These are phyloP conservation scores for Pythium vanterpoolii DNA, from an alignment of 352 stramenopile genomes.

Conservation along the genomic window DNA sequence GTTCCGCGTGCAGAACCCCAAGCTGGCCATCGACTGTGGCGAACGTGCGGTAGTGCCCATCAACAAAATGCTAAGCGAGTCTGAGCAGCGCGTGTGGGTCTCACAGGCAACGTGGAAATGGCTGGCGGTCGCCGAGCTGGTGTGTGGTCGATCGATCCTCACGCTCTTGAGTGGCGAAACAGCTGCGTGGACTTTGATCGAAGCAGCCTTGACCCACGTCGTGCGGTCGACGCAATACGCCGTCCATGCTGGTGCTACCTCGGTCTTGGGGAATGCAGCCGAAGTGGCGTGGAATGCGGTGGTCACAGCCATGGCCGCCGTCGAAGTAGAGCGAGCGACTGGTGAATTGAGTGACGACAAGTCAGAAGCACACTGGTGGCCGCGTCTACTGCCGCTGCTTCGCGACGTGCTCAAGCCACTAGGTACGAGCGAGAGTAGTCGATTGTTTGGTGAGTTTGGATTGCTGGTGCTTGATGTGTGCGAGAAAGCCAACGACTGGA, in stretches of 20 bases:
- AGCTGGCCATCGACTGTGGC: constrained; percentile 54
- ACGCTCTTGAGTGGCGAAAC: constrained; percentile 38
- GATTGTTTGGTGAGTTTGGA: constrained; percentile 52
- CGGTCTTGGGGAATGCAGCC: constrained; percentile 43
- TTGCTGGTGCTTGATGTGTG: constrained; percentile 51
- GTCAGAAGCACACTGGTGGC: constrained; percentile 3
- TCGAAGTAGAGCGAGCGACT: constrained; percentile 16
- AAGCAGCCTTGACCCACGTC: constrained; percentile 53
- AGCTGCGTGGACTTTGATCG: constrained; percentile 42
- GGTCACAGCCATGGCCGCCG: constrained; percentile 29
- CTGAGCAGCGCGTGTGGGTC: constrained; percentile 24
- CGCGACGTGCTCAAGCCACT: constrained; percentile 10
- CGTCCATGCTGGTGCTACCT: constrained; percentile 17
- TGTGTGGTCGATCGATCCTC: constrained; percentile 56
- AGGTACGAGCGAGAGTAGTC: not conserved
- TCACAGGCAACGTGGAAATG: constrained; percentile 49
- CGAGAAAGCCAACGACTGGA: constrained; percentile 49
- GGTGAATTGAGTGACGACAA: constrained; percentile 8
- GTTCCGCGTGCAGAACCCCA: constrained; percentile 45
- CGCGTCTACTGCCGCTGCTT: constrained; percentile 5
- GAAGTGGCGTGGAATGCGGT: constrained; percentile 82
- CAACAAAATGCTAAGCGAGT: constrained; percentile 18
- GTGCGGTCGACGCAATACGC: constrained; percentile 45
- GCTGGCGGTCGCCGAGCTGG: constrained; percentile 60
- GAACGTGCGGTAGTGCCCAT: constrained; percentile 36